A percentile compares a stretch with the other conserved stretches of the same genome.
Conservation (phyloP, 768 basidiomycete genomes). For the Filobasidium wieringae region DNA sequence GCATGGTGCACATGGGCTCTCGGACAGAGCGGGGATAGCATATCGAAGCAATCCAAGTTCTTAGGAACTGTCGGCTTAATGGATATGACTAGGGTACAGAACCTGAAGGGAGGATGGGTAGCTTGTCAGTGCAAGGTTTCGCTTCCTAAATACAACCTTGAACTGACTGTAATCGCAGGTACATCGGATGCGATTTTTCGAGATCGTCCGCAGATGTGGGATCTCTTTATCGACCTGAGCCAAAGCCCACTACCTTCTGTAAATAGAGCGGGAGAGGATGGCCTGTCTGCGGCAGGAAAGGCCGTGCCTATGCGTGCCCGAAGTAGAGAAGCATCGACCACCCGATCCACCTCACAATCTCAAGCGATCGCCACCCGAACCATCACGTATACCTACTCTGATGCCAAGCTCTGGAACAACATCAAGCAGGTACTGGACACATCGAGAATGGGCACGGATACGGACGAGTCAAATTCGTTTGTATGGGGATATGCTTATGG, state of each 20-base stretch:
- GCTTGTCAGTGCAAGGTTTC: constrained; percentile 24
- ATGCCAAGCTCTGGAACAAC: constrained; percentile 26
- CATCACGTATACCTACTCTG: constrained; percentile 26
- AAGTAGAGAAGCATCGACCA: not conserved
- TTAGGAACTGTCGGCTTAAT: constrained; percentile 34
- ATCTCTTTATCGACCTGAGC: constrained; percentile 35
- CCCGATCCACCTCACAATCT: not conserved
- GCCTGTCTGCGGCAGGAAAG: not conserved
- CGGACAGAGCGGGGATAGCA: constrained; percentile 9
- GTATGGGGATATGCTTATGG: constrained; percentile 21
- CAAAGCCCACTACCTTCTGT: constrained; percentile 1
- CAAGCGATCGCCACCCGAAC: constrained; percentile 9
- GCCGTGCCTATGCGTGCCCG: not conserved
- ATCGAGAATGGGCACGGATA: not conserved
- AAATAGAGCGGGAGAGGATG: not conserved
- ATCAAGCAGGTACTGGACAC: constrained; percentile 15
- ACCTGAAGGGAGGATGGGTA: constrained; percentile 27
- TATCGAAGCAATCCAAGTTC: constrained; percentile 9
- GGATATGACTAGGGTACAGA: constrained; percentile 24
- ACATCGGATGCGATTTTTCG: constrained; percentile 34
- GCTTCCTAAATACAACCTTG: not conserved
- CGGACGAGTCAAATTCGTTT: not conserved
- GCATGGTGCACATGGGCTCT: constrained; percentile 32
- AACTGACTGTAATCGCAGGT: constrained; percentile 19
- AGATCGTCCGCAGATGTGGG: constrained; percentile 25